Evolutionary conservation across 2,329 filamentous ascomycete genomes (phyloP).

Genomic region (Stagonosporopsis vannaccii): DNA sequence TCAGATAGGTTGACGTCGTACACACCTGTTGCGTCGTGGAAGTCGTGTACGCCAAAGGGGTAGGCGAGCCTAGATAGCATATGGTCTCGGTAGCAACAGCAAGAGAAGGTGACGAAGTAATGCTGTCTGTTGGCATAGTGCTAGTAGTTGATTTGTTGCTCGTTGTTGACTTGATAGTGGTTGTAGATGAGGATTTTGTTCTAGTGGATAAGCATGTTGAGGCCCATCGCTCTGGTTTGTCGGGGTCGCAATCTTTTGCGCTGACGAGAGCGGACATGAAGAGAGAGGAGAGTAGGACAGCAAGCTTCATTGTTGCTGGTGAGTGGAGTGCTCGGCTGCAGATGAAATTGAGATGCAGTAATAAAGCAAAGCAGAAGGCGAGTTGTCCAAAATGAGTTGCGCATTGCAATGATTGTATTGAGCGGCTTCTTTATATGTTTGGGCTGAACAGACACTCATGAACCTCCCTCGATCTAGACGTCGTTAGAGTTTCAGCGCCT

Average conservation of each 20-base stretch:
- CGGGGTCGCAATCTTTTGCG: neutral
- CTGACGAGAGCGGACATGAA: neutral
- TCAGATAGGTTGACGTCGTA: neutral
- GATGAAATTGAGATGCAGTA: neutral
- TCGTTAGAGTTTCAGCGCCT: neutral
- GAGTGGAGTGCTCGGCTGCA: no score
- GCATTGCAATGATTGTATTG: neutral
- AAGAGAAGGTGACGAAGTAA: neutral
- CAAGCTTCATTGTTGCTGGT: neutral
- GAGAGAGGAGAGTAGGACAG: neutral
- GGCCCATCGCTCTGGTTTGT: neutral
- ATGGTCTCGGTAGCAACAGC: neutral
- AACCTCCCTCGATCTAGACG: neutral
- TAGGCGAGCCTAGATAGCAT: conserved; percentile 4
- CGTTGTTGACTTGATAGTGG: neutral
- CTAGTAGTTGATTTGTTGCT: neutral
- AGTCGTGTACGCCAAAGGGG: neutral
- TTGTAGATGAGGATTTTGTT: neutral
- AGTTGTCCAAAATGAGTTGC: no score
- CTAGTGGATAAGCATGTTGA: neutral
- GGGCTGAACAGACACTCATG: neutral
- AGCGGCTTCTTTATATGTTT: neutral
- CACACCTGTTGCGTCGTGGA: neutral
- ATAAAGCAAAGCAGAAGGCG: no score
- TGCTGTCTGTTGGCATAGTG: neutral